These are phyloP conservation scores for Cladophialophora psammophila DNA, from an alignment of 2,329 filamentous ascomycete genomes.

Conservation along the genomic window DNA sequence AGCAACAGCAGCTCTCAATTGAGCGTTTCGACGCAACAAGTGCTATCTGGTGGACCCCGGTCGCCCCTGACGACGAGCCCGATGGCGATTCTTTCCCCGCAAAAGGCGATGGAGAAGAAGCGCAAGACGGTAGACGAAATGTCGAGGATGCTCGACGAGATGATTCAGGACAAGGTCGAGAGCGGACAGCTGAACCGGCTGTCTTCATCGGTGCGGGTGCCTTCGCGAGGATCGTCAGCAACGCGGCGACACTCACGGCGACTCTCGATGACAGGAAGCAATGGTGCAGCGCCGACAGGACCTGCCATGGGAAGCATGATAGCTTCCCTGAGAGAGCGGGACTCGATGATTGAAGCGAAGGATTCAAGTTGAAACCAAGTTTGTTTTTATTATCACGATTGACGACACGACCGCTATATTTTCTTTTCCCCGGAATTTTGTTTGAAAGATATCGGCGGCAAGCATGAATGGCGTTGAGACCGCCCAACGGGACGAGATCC, in stretches of 20 bases:
- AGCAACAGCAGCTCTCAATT: constrained; percentile 44
- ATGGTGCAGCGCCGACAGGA: constrained; percentile 9
- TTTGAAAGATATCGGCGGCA: neutral
- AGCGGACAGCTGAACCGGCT: constrained; percentile 73
- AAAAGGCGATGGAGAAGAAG: constrained; percentile 57
- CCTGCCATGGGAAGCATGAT: constrained; percentile 43
- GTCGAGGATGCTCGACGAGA: constrained; percentile 91
- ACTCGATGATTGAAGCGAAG: constrained; percentile 35
- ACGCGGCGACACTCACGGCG: constrained; percentile 46
- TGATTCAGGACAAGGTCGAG: constrained; percentile 90
- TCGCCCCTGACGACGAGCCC: constrained; percentile 39
- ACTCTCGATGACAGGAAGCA: constrained; percentile 29
- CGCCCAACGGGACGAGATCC: constrained; percentile 24
- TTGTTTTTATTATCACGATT: constrained; percentile 35
- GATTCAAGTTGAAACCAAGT: constrained; percentile 31
- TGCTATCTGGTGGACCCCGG: constrained; percentile 27
- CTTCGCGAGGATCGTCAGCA: constrained; percentile 29
- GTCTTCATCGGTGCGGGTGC: constrained; percentile 70
- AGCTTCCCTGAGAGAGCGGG: constrained; percentile 37
- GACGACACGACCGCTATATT: constrained; percentile 25
- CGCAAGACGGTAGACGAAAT: constrained; percentile 85
- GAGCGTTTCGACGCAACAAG: constrained; percentile 34
- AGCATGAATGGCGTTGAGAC: constrained; percentile 9
- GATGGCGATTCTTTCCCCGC: constrained; percentile 45
- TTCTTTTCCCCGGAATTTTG: constrained; percentile 13